phyloP scores from a whole-genome alignment of 345 rosid species.

The Rhodamnia argentea region DNA sequence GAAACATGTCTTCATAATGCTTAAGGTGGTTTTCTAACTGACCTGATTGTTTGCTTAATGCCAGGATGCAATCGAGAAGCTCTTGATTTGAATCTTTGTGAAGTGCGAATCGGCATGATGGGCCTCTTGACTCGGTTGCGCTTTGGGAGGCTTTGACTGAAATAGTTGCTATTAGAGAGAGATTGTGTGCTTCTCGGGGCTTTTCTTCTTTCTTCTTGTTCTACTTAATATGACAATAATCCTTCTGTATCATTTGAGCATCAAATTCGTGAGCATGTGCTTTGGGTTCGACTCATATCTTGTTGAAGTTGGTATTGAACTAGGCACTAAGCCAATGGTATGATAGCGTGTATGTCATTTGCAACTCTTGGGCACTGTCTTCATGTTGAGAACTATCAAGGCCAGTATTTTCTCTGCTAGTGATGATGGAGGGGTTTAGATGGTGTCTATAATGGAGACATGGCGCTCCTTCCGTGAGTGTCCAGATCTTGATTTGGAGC shows the following conservation, averaged over 20 bases:
- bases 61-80: constrained; percentile 98
- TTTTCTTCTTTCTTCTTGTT: background rate
- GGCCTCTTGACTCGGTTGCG: constrained; percentile 47
- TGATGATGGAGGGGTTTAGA: too few species aligned
- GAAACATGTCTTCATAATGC: background rate
- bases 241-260: background rate
- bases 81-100: constrained; percentile 40
- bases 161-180: background rate
- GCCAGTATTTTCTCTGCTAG: background rate
- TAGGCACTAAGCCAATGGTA: background rate
- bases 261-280: background rate
- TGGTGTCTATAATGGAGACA: too few species aligned
- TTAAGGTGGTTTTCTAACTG: background rate
- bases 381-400: background rate
- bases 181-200: background rate
- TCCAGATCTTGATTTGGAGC: too few species aligned
- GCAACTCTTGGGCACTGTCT: background rate
- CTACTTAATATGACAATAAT: background rate
- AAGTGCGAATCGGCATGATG: constrained; percentile 67
- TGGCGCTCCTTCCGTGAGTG: too few species aligned
- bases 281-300: background rate
- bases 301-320: background rate
- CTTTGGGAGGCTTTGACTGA: constrained; percentile 65
- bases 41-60: background rate
- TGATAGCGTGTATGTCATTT: background rate